Evolutionary conservation across 225 moss, liverwort and hornwort genomes (phyloP).

Genomic region (Physcomitrium patens): DNA sequence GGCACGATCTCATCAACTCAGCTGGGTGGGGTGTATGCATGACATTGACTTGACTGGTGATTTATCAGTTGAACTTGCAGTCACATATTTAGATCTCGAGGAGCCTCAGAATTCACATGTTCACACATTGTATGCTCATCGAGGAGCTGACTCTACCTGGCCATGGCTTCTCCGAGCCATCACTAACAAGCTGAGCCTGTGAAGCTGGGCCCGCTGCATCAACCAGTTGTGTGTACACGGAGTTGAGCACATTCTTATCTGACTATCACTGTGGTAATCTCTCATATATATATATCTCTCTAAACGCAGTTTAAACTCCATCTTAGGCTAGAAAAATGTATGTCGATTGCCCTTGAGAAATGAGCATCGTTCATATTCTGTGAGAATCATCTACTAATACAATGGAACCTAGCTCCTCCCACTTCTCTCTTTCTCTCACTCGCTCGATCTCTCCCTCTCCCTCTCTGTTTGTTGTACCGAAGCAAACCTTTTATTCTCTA

Average conservation of each 20-base stretch:
- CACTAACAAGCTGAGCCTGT: neutral
- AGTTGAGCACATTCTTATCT: neutral
- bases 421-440: neutral
- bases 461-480: slow-evolving; percentile 21
- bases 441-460: slow-evolving; percentile 17
- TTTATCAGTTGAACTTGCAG: too few relatives aligned
- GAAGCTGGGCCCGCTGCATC: neutral
- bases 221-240: neutral
- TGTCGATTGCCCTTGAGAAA: slow-evolving; percentile 22
- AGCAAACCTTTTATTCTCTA: slow-evolving; percentile 49
- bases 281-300: neutral
- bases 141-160: neutral
- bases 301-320: slow-evolving; percentile 17
- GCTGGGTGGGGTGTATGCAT: too few relatives aligned
- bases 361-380: slow-evolving; percentile 20
- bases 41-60: too few relatives aligned
- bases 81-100: too few relatives aligned
- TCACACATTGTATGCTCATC: neutral
- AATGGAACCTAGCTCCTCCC: slow-evolving; percentile 10
- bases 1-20: too few relatives aligned
- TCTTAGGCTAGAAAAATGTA: slow-evolving; percentile 20
- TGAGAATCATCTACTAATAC: slow-evolving; percentile 39
- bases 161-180: neutral
- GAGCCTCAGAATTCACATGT: neutral
- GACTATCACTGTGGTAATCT: neutral